A percentile compares a stretch with the other conserved stretches of the same genome.
phyloP scores from a whole-genome alignment of 2,329 filamentous ascomycete species.

The Balansia obtecta region DNA sequence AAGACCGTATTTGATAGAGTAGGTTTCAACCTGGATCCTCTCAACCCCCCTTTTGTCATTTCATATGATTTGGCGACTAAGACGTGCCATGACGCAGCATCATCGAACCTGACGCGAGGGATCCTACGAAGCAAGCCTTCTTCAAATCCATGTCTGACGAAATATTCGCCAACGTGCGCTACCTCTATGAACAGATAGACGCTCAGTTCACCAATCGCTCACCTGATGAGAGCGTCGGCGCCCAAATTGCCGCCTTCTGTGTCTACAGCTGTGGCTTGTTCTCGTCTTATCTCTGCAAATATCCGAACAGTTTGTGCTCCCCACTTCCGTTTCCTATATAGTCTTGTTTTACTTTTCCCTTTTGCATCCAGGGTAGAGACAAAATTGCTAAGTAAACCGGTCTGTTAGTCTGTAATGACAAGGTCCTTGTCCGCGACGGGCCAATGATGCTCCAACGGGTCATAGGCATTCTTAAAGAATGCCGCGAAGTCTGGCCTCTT shows the following conservation, averaged over 20 bases:
- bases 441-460: slow-evolving; percentile 33
- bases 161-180: slow-evolving; percentile 35
- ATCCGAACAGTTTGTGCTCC: slow-evolving; percentile 30
- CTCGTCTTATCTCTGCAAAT: slow-evolving; percentile 38
- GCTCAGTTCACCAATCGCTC: slow-evolving; percentile 35
- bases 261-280: slow-evolving; percentile 43
- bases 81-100: slow-evolving; percentile 21
- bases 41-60: not conserved
- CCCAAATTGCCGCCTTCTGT: slow-evolving; percentile 42
- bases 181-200: slow-evolving; percentile 36
- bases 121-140: slow-evolving; percentile 24
- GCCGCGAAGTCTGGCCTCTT: slow-evolving; percentile 38
- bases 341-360: not conserved
- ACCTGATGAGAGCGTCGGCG: slow-evolving; percentile 35
- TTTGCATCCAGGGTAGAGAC: not conserved
- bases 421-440: slow-evolving; percentile 25
- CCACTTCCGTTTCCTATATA: not conserved
- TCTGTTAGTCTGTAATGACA: slow-evolving; percentile 30
- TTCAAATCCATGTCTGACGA: slow-evolving; percentile 32
- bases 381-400: not conserved
- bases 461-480: slow-evolving; percentile 33
- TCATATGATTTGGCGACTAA: not conserved
- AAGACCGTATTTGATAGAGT: slow-evolving; percentile 41
- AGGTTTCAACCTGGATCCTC: slow-evolving; percentile 10
- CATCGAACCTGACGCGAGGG: slow-evolving; percentile 27